Percentiles rank a stretch among this genome's conserved stretches.
phyloP scores from a whole-genome alignment of 441 rosid species.

The Populus hybrid region DNA sequence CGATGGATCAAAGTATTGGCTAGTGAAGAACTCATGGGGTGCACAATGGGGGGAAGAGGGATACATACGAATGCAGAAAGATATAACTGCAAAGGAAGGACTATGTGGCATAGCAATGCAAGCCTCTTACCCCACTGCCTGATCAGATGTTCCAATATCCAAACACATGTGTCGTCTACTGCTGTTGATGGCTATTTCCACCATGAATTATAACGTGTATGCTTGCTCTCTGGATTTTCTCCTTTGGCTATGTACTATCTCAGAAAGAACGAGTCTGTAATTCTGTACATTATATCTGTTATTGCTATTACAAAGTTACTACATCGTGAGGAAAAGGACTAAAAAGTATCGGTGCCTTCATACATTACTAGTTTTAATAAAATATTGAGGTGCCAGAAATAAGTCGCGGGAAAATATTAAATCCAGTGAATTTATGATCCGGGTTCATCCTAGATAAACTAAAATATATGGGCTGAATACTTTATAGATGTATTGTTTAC shows the following conservation, averaged over 20 bases:
- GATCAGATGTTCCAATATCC: not conserved
- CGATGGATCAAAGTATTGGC: constrained; percentile 61
- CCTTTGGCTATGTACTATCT: not conserved
- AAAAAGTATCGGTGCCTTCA: too few species aligned
- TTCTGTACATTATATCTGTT: too few species aligned
- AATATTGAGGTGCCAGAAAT: too few species aligned
- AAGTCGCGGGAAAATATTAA: too few species aligned
- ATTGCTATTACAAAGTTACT: too few species aligned
- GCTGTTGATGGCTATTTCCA: not conserved
- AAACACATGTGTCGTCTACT: not conserved
- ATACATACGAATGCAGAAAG: constrained; percentile 62
- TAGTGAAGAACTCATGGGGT: constrained; percentile 82
- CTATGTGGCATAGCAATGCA: constrained; percentile 71
- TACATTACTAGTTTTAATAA: too few species aligned
- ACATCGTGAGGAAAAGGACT: too few species aligned
- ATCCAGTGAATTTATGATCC: too few species aligned
- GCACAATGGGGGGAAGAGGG: constrained; percentile 79
- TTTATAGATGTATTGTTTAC: too few species aligned
- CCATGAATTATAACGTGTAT: not conserved
- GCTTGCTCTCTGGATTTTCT: not conserved
- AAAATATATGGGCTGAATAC: too few species aligned
- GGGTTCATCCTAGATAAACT: too few species aligned
- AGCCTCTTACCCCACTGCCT: constrained; percentile 56
- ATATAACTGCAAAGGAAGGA: constrained; percentile 47
- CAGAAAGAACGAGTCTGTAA: not conserved